These are phyloP conservation scores for Lactarius indigo DNA, from an alignment of 768 basidiomycete genomes.

Conservation along the genomic window DNA sequence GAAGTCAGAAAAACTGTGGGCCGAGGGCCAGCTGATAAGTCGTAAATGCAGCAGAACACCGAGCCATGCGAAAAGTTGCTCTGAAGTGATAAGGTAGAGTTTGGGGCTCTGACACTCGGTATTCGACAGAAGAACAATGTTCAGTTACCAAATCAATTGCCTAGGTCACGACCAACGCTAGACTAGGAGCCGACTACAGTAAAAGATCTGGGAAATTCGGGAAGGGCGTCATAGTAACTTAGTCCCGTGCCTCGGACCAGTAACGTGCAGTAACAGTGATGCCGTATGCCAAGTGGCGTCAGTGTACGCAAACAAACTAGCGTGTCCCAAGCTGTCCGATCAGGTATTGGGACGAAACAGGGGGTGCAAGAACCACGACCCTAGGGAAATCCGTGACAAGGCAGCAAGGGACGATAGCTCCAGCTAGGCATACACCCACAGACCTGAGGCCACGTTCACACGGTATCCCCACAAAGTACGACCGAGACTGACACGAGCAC, in stretches of 20 bases:
- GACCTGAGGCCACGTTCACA: neutral
- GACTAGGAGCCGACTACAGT: neutral
- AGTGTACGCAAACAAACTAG: neutral
- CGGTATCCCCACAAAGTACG: neutral
- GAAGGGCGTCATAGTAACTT: neutral
- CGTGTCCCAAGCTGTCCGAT: neutral
- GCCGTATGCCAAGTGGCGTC: neutral
- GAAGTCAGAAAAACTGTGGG: neutral
- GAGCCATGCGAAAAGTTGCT: neutral
- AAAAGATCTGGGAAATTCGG: neutral
- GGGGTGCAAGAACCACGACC: neutral
- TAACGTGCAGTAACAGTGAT: neutral
- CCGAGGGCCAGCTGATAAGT: neutral
- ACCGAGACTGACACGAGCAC: neutral
- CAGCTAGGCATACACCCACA: neutral
- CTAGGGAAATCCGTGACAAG: neutral
- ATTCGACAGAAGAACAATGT: neutral
- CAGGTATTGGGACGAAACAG: neutral
- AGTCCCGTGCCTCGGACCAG: no score
- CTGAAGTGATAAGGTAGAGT: neutral
- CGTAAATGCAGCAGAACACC: neutral
- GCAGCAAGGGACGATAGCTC: neutral
- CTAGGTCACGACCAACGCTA: neutral
- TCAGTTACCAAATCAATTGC: neutral
- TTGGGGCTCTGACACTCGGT: neutral